Evolutionary conservation across 208 protist species (phyloP).

Genomic region (Leishmania mexicana): DNA sequence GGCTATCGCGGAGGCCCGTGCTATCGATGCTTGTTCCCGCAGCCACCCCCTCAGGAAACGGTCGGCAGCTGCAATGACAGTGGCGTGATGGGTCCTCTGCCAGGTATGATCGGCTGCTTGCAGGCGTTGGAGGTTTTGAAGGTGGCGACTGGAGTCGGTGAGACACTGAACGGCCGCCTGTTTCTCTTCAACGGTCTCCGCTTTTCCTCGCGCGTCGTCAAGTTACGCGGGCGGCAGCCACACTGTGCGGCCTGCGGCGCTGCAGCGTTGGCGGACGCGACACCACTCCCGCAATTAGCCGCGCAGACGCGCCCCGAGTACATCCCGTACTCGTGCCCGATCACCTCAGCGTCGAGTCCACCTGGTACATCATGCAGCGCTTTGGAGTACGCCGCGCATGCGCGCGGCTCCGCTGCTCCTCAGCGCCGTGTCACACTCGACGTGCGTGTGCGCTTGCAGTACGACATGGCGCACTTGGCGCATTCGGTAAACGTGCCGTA

Average conservation of each 20-base stretch:
- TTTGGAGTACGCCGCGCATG: background rate
- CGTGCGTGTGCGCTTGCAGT: slow-evolving; percentile 76
- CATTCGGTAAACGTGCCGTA: slow-evolving; percentile 58
- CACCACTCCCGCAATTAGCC: slow-evolving; percentile 24
- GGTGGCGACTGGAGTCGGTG: slow-evolving; percentile 70
- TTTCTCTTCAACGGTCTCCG: slow-evolving; percentile 89
- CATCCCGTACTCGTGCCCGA: slow-evolving; percentile 14
- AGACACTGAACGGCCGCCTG: slow-evolving; percentile 71
- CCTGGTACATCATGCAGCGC: slow-evolving; percentile 11
- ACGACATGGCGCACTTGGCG: slow-evolving; percentile 83
- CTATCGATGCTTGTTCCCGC: slow-evolving; percentile 94
- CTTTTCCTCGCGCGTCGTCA: slow-evolving; percentile 67
- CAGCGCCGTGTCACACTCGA: slow-evolving; percentile 39
- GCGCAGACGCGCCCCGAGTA: slow-evolving; percentile 59
- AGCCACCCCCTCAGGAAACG: slow-evolving; percentile 73
- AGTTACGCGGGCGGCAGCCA: slow-evolving; percentile 52
- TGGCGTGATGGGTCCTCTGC: slow-evolving; percentile 93
- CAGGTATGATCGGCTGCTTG: slow-evolving; percentile 94
- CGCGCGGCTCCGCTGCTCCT: background rate
- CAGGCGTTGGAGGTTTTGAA: slow-evolving; percentile 94
- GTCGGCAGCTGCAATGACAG: slow-evolving; percentile 93
- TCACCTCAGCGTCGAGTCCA: background rate
- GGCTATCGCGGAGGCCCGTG: slow-evolving; percentile 80
- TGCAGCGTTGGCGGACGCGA: slow-evolving; percentile 4
- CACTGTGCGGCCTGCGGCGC: slow-evolving; percentile 75